These are phyloP conservation scores for Colletotrichum nymphaeae DNA, from an alignment of 2,329 filamentous ascomycete species.

Conservation along the genomic window DNA sequence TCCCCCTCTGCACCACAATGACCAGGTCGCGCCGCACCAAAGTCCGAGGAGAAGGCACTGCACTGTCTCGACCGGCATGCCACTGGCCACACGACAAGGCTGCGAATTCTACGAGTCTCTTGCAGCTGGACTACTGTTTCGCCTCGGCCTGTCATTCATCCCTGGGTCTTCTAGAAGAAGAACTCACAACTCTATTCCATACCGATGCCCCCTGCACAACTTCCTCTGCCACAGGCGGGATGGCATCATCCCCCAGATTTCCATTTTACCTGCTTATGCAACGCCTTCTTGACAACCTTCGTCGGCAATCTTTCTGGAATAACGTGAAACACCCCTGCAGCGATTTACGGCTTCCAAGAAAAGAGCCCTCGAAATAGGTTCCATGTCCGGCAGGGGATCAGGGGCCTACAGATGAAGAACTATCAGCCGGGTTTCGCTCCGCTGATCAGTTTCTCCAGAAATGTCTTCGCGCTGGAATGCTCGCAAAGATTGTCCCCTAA, in stretches of 20 bases:
- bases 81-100: constrained; percentile 23
- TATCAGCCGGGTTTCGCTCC: background rate
- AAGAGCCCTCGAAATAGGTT: background rate
- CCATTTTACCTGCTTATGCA: constrained; percentile 21
- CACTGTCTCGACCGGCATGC: constrained; percentile 10
- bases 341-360: background rate
- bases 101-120: constrained; percentile 9
- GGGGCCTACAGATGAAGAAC: background rate
- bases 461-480: background rate
- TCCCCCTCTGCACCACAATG: background rate
- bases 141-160: constrained; percentile 15
- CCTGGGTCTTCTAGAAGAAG: constrained; percentile 5
- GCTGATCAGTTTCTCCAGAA: background rate
- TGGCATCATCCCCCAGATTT: constrained; percentile 35
- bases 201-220: constrained; percentile 2
- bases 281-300: background rate
- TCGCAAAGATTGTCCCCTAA: background rate
- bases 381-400: background rate
- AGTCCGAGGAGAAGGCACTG: constrained; percentile 15
- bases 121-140: constrained; percentile 16
- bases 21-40: constrained; percentile 25
- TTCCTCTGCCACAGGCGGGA: constrained; percentile 20
- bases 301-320: constrained; percentile 27
- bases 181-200: constrained; percentile 10
- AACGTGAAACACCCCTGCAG: constrained; percentile 31